These are phyloP conservation scores for Schizothecium vesticola DNA, from an alignment of 495 filamentous ascomycete species.

Conservation along the genomic window DNA sequence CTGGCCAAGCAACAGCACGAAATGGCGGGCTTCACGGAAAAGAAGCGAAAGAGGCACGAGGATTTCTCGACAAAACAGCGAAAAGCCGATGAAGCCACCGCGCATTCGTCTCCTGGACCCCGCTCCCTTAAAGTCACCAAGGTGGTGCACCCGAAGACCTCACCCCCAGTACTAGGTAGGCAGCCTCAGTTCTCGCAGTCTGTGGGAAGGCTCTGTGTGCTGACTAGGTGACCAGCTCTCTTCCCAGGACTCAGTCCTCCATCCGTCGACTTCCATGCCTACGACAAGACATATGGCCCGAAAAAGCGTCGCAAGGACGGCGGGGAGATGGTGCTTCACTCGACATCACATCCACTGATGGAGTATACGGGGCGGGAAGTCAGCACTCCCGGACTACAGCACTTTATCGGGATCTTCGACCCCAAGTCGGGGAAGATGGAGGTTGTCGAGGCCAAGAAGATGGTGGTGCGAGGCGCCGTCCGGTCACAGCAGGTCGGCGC, in stretches of 20 bases:
- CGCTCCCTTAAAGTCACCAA: constrained; percentile 51
- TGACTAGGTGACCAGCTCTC: constrained; percentile 46
- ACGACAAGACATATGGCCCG: constrained; percentile 46
- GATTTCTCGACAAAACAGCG: constrained; percentile 41
- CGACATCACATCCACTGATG: constrained; percentile 66
- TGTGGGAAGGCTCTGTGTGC: neutral
- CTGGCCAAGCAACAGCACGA: constrained; percentile 12
- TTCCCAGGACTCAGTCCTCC: constrained; percentile 62
- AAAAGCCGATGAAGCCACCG: constrained; percentile 54
- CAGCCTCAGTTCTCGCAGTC: constrained; percentile 2
- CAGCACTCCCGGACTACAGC: constrained; percentile 55
- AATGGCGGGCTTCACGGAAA: constrained; percentile 54
- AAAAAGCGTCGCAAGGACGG: constrained; percentile 38
- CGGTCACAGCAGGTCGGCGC: constrained; percentile 46
- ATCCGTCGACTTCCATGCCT: constrained; percentile 56
- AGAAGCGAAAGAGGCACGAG: constrained; percentile 68
- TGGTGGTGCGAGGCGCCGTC: constrained; percentile 62
- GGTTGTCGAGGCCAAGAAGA: constrained; percentile 67
- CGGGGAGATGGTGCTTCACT: constrained; percentile 68
- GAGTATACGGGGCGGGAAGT: constrained; percentile 80
- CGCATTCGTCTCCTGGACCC: constrained; percentile 24
- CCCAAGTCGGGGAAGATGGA: constrained; percentile 65
- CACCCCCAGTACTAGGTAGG: constrained; percentile 63
- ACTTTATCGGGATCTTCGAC: constrained; percentile 86
- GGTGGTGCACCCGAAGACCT: constrained; percentile 50